Evolutionary conservation across 176 grass and related monocot genomes (phyloP).

Genomic region (Cenchrus fungigraminus): DNA sequence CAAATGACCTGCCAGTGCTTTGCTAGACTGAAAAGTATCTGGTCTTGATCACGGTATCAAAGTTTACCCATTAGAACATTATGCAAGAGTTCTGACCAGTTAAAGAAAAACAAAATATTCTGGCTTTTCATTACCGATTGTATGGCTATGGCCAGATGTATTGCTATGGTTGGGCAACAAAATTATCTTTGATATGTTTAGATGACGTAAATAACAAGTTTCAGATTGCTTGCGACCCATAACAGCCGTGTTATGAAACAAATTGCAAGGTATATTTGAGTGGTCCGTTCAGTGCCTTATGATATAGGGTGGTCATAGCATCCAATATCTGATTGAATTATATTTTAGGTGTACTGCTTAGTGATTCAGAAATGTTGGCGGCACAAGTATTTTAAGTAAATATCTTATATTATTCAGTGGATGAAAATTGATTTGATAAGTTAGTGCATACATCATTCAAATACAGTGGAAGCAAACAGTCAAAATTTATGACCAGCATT

Average conservation of each 20-base stretch:
- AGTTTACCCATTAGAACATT: background rate
- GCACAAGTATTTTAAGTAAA: background rate
- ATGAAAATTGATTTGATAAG: too few species aligned
- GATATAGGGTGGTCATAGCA: background rate
- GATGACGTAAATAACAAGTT: background rate
- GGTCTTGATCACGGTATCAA: conserved; percentile 1
- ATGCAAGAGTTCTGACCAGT: background rate
- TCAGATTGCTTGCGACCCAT: background rate
- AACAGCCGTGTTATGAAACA: background rate
- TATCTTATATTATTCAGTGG: background rate
- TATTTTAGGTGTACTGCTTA: background rate
- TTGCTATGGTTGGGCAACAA: background rate
- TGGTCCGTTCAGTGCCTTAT: background rate
- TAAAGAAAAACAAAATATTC: background rate
- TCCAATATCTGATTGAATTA: conserved; percentile 10
- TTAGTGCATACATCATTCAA: too few species aligned
- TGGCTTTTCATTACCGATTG: background rate
- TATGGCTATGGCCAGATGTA: background rate
- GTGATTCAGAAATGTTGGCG: background rate
- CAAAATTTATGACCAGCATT: background rate
- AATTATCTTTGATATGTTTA: conserved; percentile 12
- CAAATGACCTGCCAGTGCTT: background rate
- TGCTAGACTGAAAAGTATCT: background rate
- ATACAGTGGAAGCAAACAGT: background rate
- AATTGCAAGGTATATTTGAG: background rate